A percentile compares a stretch with the other conserved stretches of the same genome.
phyloP scores from a whole-genome alignment of 164 flowering plant genomes.

The Malania oleifera region DNA sequence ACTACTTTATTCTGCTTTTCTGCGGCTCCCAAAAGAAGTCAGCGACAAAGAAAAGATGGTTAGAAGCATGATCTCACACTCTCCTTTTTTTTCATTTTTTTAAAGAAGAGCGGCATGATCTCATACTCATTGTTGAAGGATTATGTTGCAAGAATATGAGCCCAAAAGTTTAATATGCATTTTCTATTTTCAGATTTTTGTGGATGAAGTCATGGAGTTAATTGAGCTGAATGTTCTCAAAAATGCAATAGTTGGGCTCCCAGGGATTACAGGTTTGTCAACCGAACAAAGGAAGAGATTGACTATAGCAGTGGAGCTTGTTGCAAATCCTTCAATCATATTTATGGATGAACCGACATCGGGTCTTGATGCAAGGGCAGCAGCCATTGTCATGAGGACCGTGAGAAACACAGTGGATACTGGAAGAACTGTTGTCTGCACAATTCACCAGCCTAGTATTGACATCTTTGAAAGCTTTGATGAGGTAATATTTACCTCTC shows the following conservation, averaged over 20 bases:
- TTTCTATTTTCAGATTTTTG: constrained; percentile 53
- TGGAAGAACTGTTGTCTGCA: constrained; percentile 94
- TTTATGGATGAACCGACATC: constrained; percentile 99
- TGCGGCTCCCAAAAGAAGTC: constrained; percentile 77
- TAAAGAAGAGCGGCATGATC: too few relatives aligned
- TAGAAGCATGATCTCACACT: too few relatives aligned
- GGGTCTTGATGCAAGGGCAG: constrained; percentile 97
- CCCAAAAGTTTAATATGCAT: neutral
- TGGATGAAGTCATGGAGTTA: constrained; percentile 82
- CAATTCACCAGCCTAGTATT: constrained; percentile 97
- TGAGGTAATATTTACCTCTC: constrained; percentile 46
- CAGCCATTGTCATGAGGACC: constrained; percentile 95
- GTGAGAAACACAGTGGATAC: constrained; percentile 97
- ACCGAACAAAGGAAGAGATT: constrained; percentile 93
- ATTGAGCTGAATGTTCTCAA: constrained; percentile 73
- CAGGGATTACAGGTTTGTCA: constrained; percentile 86
- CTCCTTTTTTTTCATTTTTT: too few relatives aligned
- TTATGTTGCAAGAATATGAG: too few relatives aligned
- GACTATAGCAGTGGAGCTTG: constrained; percentile 95
- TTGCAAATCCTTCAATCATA: constrained; percentile 95
- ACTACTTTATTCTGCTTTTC: constrained; percentile 82
- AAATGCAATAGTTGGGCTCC: constrained; percentile 84
- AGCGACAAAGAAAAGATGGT: constrained; percentile 74
- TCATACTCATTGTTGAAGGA: too few relatives aligned
- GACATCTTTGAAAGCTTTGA: constrained; percentile 96